Conservation (phyloP, 2,329 filamentous ascomycete genomes). For the Neonectria hederae region DNA sequence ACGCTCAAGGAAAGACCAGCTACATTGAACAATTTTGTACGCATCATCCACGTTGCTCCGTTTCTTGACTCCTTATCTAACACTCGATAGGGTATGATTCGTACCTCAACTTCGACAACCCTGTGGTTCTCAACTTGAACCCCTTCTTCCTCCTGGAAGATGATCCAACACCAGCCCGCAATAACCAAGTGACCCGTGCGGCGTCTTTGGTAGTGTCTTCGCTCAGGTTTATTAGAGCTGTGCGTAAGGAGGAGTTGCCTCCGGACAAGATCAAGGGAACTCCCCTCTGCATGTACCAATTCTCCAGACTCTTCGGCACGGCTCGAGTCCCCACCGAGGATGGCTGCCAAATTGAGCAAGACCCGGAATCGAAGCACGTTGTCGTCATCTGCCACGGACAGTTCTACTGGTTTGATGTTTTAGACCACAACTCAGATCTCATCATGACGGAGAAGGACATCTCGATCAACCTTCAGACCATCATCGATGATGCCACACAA, state of each 20-base stretch:
- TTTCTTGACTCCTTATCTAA: slow-evolving; percentile 16
- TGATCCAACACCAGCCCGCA: slow-evolving; percentile 93
- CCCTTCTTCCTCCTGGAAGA: slow-evolving; percentile 98
- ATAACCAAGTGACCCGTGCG: slow-evolving; percentile 94
- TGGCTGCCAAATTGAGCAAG: slow-evolving; percentile 95
- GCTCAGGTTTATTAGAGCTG: slow-evolving; percentile 90
- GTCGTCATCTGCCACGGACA: slow-evolving; percentile 94
- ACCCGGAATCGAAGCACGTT: slow-evolving; percentile 91
- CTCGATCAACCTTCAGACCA: slow-evolving; percentile 88
- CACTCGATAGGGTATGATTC: slow-evolving; percentile 87
- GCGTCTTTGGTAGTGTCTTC: slow-evolving; percentile 92
- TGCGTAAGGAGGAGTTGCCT: slow-evolving; percentile 90
- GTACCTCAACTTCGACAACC: slow-evolving; percentile 97
- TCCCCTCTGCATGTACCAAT: slow-evolving; percentile 98
- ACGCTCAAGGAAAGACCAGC: slow-evolving; percentile 89
- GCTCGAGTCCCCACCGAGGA: slow-evolving; percentile 93
- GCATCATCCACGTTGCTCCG: background rate
- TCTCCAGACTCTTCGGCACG: slow-evolving; percentile 93
- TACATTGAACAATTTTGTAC: slow-evolving; percentile 99
- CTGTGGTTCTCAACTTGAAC: slow-evolving; percentile 96
- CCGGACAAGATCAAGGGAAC: slow-evolving; percentile 86
- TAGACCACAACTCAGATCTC: slow-evolving; percentile 92
- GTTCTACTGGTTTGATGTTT: slow-evolving; percentile 98
- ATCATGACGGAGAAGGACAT: slow-evolving; percentile 98
- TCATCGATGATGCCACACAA: slow-evolving; percentile 88